These are phyloP conservation scores for Pleurotus platypus DNA, from an alignment of 768 basidiomycete species.

Conservation along the genomic window DNA sequence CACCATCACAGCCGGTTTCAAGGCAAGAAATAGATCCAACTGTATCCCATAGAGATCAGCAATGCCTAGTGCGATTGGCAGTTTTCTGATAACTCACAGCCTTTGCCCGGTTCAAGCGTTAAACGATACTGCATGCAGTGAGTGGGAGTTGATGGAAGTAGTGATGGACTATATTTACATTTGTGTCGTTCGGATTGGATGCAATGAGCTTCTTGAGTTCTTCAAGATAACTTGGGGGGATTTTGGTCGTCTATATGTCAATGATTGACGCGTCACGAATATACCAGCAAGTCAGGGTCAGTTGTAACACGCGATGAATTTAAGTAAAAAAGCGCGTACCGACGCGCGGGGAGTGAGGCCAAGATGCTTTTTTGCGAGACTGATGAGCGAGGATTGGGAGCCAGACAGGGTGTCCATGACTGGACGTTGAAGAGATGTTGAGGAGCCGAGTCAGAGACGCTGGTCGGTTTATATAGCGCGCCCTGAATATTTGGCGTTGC, in stretches of 20 bases:
- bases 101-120: conserved; percentile 27
- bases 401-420: background rate
- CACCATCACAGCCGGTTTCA: conserved; percentile 39
- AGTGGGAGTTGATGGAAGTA: background rate
- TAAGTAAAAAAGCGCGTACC: background rate
- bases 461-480: background rate
- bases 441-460: background rate
- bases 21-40: conserved; percentile 42
- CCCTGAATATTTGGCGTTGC: background rate
- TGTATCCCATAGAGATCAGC: conserved; percentile 16
- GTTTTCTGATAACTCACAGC: conserved; percentile 29
- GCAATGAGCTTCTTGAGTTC: conserved; percentile 29
- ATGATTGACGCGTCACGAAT: background rate
- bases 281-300: background rate
- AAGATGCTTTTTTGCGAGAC: background rate
- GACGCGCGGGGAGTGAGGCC: background rate
- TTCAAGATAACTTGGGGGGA: conserved; percentile 31
- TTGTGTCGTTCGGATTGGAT: conserved; percentile 28
- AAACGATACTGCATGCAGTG: conserved; percentile 30
- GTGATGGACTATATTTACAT: conserved; percentile 21
- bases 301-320: background rate
- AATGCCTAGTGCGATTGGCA: background rate
- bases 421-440: background rate
- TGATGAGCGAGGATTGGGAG: background rate
- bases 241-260: background rate